Evolutionary conservation across 2,329 filamentous ascomycete species (phyloP).

Genomic region (Arthrobotrys pseudoclavata): DNA sequence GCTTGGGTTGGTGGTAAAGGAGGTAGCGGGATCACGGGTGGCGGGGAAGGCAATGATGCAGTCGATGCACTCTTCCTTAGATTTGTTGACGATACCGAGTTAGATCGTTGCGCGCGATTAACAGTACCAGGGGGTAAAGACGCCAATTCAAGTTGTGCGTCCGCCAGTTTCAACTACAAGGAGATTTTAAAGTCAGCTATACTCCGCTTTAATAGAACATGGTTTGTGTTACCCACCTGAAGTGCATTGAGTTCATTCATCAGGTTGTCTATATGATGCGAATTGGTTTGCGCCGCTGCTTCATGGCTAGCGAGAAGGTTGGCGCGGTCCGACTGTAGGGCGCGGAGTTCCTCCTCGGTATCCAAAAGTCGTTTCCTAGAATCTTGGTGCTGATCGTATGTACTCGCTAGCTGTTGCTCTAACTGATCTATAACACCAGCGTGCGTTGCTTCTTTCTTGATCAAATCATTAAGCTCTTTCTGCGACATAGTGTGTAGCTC

Average conservation of each 20-base stretch:
- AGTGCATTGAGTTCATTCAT: slow-evolving; percentile 80
- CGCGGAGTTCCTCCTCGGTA: slow-evolving; percentile 68
- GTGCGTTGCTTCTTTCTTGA: slow-evolving; percentile 85
- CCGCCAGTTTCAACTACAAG: slow-evolving; percentile 74
- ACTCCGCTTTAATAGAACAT: slow-evolving; percentile 60
- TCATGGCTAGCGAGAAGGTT: slow-evolving; percentile 66
- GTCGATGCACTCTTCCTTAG: slow-evolving; percentile 88
- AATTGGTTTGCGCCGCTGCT: slow-evolving; percentile 73
- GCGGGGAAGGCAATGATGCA: slow-evolving; percentile 88
- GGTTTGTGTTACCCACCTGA: slow-evolving; percentile 73
- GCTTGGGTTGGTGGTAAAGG: slow-evolving; percentile 75
- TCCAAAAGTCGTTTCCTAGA: slow-evolving; percentile 61
- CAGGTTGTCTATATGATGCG: slow-evolving; percentile 77
- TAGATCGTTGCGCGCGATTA: slow-evolving; percentile 70
- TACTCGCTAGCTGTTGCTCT: slow-evolving; percentile 93
- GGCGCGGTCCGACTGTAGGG: slow-evolving; percentile 80
- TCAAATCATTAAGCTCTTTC: slow-evolving; percentile 68
- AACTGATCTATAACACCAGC: slow-evolving; percentile 92
- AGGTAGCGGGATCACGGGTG: slow-evolving; percentile 94
- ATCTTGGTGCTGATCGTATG: slow-evolving; percentile 89
- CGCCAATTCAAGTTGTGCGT: slow-evolving; percentile 69
- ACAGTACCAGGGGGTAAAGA: slow-evolving; percentile 62
- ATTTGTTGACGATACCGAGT: slow-evolving; percentile 73
- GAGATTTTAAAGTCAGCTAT: slow-evolving; percentile 58
- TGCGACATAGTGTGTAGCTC: slow-evolving; percentile 62